phyloP scores from a whole-genome alignment of 495 filamentous ascomycete genomes.

The Tuber borchii region DNA sequence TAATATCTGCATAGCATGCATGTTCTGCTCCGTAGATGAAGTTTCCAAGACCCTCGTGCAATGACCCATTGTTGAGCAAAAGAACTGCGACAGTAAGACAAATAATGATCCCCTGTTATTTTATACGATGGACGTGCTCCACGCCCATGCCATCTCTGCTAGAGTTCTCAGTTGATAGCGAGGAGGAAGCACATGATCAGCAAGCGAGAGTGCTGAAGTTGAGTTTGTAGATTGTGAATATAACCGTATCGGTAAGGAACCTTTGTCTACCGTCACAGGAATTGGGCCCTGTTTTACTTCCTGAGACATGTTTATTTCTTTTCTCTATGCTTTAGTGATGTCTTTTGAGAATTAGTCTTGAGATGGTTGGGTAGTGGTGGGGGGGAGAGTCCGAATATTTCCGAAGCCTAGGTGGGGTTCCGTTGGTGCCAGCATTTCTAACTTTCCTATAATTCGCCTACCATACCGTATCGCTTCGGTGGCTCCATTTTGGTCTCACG shows the following conservation, averaged over 20 bases:
- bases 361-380: neutral
- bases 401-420: neutral
- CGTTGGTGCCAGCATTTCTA: neutral
- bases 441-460: neutral
- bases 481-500: neutral
- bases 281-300: neutral
- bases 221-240: constrained; percentile 6
- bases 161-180: neutral
- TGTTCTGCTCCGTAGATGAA: constrained; percentile 52
- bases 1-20: constrained; percentile 85
- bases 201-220: constrained; percentile 1
- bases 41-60: constrained; percentile 71
- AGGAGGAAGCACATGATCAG: neutral
- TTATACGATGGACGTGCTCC: constrained; percentile 8
- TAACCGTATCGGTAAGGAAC: neutral
- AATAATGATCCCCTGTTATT: constrained; percentile 66
- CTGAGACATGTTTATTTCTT: neutral
- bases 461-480: neutral
- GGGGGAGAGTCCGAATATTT: neutral
- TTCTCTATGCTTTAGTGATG: neutral
- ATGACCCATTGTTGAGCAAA: constrained; percentile 84
- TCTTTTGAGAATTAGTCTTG: neutral
- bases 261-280: neutral
- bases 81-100: constrained; percentile 73
- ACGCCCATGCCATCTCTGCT: constrained; percentile 3